phyloP scores from a whole-genome alignment of 116 monocot species.

The Trichopus zeylanicus region DNA sequence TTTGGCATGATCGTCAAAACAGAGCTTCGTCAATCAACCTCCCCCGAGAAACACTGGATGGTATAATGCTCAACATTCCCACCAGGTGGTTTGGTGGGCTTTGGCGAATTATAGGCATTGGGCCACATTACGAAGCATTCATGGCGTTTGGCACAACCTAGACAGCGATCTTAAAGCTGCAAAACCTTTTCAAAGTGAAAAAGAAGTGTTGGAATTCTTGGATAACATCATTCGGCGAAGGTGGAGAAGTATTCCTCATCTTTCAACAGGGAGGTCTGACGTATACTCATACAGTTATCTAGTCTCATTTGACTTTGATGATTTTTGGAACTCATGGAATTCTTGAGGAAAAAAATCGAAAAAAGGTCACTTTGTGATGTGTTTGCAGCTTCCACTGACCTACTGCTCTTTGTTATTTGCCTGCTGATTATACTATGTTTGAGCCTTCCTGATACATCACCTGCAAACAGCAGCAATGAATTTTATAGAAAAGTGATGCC shows the following conservation, averaged over 20 bases:
- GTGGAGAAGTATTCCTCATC: conserved; percentile 56
- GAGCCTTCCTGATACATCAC: conserved; percentile 35
- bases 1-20: conserved; percentile 81
- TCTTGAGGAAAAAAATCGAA: conserved; percentile 10
- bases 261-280: conserved; percentile 10
- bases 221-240: conserved; percentile 37
- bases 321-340: no score
- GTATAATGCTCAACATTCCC: conserved; percentile 68
- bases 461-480: neutral
- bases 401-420: conserved; percentile 13
- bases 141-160: conserved; percentile 75
- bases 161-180: conserved; percentile 72
- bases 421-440: conserved; percentile 25
- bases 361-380: conserved; percentile 9
- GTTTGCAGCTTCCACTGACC: neutral
- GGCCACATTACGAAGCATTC: conserved; percentile 50
- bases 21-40: conserved; percentile 53
- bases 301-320: no score
- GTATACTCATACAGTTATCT: no score
- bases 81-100: conserved; percentile 51
- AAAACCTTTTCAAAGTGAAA: conserved; percentile 26
- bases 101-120: conserved; percentile 83
- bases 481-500: neutral
- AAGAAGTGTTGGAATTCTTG: conserved; percentile 33
- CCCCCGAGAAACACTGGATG: conserved; percentile 29